Base-by-base conservation (phyloP, 345 rosid genomes). In the Gossypium bickii region DNA sequence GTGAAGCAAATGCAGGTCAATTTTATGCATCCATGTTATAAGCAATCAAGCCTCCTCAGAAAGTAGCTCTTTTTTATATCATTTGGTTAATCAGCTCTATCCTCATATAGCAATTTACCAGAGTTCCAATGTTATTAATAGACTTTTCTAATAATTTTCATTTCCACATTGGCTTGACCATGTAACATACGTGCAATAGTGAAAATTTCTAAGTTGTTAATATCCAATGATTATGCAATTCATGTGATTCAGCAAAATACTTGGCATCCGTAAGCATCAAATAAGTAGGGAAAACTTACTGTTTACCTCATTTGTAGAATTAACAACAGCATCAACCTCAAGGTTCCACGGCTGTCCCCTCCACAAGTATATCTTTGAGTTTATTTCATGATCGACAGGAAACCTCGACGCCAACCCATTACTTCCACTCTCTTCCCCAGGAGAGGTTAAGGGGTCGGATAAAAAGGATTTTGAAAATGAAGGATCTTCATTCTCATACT, bases 281-380 rank as follows among this genome's bases (percentile, higher is more conserved):
- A 58, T 13, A 59, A 25, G 55, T 1, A 53, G 27, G 61, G 34
- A 78, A 15, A 77, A 74, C 34, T 10, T 22, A 58, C 71, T 72
- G 74, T 77, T 89, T 68, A 88, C 99, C 98, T 95, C 99, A 80
- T 93, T 95, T 8, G 99, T 89, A 15, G 99, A 91, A 80, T 95
- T 95, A 63, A 95, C 99, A 79, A 95, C 98, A 73, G 97, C 97
- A 86, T 95, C 98, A 34, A 95, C 98, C 81, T 91, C 97, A 48
- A 95, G 92, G 88, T 88, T 95, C 99, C 99, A 95, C 0, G 99
- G 99, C 78, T 84, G 84, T 61, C 98, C 99, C 83, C 96, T 88
- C 99, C 99, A 95, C 16, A 95, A 77, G 74, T 91, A 91, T 60
- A 95, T 91, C 83, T 82, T 91, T 0, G 89, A 87, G 84, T 91